Conservation (phyloP, 2,329 filamentous ascomycete genomes). For the Exutisphaerella laricina region DNA sequence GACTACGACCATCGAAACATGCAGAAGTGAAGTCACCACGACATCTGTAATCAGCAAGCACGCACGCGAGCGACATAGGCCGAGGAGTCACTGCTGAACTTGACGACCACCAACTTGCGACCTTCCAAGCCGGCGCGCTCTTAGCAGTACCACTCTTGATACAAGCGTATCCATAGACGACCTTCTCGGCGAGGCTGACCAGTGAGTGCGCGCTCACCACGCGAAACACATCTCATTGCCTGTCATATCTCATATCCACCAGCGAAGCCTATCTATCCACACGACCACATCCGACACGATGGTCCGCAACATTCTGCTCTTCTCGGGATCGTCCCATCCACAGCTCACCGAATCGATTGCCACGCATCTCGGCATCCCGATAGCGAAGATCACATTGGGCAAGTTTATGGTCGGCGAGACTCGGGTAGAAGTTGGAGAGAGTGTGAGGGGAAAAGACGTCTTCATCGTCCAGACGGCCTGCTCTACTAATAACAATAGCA, state of each 20-base stretch:
- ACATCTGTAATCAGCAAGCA: neutral
- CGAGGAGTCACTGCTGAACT: conserved; percentile 2
- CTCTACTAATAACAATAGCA: conserved; percentile 46
- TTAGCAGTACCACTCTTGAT: too few species aligned
- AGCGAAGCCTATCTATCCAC: neutral
- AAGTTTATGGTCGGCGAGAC: conserved; percentile 97
- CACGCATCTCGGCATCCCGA: conserved; percentile 80
- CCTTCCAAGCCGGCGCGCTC: too few species aligned
- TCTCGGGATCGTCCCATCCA: conserved; percentile 90
- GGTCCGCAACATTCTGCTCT: conserved; percentile 92
- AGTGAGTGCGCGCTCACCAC: neutral
- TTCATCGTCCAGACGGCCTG: conserved; percentile 82
- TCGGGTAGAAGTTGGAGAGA: conserved; percentile 91
- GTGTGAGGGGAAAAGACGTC: conserved; percentile 95
- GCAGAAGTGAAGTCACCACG: neutral
- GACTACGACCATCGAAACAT: neutral
- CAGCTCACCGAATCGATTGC: conserved; percentile 80
- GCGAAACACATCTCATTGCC: conserved; percentile 3
- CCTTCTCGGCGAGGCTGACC: neutral
- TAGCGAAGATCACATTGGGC: conserved; percentile 72
- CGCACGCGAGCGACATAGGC: neutral
- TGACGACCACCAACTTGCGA: too few species aligned
- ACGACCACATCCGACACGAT: conserved; percentile 44
- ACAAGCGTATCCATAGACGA: too few species aligned
- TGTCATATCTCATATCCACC: neutral